Evolutionary conservation across 129 eudicot species (phyloP).

Genomic region (Escallonia herrerae): DNA sequence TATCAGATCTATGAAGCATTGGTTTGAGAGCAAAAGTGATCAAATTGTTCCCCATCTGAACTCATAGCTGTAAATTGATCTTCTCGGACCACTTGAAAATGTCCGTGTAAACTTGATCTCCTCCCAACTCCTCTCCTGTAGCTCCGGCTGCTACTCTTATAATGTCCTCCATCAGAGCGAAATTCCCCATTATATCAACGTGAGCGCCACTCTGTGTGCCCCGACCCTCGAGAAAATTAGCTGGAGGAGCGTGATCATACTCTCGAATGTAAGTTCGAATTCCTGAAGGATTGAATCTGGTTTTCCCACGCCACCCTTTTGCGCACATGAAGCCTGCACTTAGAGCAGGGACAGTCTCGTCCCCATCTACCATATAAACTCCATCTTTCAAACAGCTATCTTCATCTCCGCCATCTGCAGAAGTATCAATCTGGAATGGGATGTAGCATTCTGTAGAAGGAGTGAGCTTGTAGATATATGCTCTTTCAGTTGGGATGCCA

Average conservation of each 20-base stretch:
- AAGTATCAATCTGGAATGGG: slow-evolving; percentile 76
- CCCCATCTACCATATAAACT: slow-evolving; percentile 73
- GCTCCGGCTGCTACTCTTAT: slow-evolving; percentile 92
- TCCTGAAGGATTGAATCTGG: slow-evolving; percentile 90
- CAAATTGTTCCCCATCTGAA: slow-evolving; percentile 6
- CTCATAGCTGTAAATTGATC: slow-evolving; percentile 38
- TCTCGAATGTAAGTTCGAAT: slow-evolving; percentile 61
- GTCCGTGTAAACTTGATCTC: slow-evolving; percentile 75
- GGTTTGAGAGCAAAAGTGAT: too few species aligned
- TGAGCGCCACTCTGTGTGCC: slow-evolving; percentile 98
- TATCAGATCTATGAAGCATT: too few species aligned
- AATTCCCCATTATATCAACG: slow-evolving; percentile 97
- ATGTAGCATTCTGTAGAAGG: slow-evolving; percentile 78
- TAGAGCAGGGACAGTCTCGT: slow-evolving; percentile 84
- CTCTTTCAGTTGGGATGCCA: slow-evolving; percentile 89
- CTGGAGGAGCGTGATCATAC: slow-evolving; percentile 87
- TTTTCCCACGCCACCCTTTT: slow-evolving; percentile 98
- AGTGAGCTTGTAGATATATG: slow-evolving; percentile 58
- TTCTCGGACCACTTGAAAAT: slow-evolving; percentile 87
- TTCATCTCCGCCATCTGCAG: slow-evolving; percentile 55
- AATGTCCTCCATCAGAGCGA: slow-evolving; percentile 80
- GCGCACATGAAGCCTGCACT: slow-evolving; percentile 97
- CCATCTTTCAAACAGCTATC: slow-evolving; percentile 60
- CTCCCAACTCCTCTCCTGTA: slow-evolving; percentile 82
- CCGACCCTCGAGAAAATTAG: slow-evolving; percentile 83